phyloP scores from a whole-genome alignment of 2,329 filamentous ascomycete species.

The Dothideomycetidae sp. region DNA sequence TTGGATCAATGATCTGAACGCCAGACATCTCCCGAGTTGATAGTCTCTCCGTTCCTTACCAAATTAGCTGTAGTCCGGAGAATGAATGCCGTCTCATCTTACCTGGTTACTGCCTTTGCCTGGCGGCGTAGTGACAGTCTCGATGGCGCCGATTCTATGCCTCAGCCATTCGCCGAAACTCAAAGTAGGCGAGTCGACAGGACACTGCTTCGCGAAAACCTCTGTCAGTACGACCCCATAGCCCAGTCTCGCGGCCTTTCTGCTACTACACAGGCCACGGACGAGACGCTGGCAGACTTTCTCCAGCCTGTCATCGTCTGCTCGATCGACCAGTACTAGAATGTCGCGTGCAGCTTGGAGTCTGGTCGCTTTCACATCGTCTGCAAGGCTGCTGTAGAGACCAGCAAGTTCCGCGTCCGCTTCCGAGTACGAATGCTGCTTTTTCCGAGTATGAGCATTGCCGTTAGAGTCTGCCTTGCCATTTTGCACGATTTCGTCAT shows the following conservation, averaged over 20 bases:
- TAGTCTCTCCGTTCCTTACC: slow-evolving; percentile 71
- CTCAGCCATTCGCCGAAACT: background rate
- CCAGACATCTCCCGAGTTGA: slow-evolving; percentile 74
- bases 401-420: slow-evolving; percentile 29
- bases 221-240: slow-evolving; percentile 84
- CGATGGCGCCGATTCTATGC: slow-evolving; percentile 28
- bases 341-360: slow-evolving; percentile 32
- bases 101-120: slow-evolving; percentile 27
- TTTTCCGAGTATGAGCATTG: slow-evolving; percentile 15
- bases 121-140: slow-evolving; percentile 5
- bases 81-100: slow-evolving; percentile 18
- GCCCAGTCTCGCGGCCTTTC: slow-evolving; percentile 75
- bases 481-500: no score
- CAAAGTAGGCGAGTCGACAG: background rate
- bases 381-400: slow-evolving; percentile 33
- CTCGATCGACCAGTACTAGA: slow-evolving; percentile 27
- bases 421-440: slow-evolving; percentile 24
- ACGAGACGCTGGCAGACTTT: slow-evolving; percentile 44
- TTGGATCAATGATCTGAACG: slow-evolving; percentile 71
- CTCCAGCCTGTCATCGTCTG: slow-evolving; percentile 26
- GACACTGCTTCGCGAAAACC: slow-evolving; percentile 36
- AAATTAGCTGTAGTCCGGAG: slow-evolving; percentile 18
- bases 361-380: slow-evolving; percentile 31
- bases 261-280: slow-evolving; percentile 74
- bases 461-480: no score